Conservation (phyloP, 768 basidiomycete genomes). For the Lactarius indigo region DNA sequence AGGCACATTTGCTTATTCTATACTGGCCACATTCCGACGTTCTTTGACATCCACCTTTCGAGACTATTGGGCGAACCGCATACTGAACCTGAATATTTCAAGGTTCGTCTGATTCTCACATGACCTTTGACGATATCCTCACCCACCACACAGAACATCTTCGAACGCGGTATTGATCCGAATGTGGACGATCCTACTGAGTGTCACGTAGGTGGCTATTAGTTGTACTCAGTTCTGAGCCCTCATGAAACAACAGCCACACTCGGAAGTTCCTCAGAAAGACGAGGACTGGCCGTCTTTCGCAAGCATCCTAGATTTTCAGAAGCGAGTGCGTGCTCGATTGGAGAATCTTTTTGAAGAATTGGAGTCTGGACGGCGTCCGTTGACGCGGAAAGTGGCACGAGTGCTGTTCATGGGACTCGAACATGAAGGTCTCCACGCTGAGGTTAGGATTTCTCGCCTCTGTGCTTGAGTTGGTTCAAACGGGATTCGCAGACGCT, state of each 20-base stretch:
- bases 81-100: conserved; percentile 82
- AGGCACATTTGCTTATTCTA: conserved; percentile 98
- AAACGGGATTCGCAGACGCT: conserved; percentile 51
- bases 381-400: conserved; percentile 60
- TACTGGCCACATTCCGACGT: conserved; percentile 88
- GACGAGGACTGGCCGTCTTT: conserved; percentile 87
- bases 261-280: conserved; percentile 79
- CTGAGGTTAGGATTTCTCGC: conserved; percentile 49
- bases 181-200: conserved; percentile 85
- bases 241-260: conserved; percentile 48
- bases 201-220: conserved; percentile 62
- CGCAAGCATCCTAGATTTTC: conserved; percentile 67
- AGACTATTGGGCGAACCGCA: conserved; percentile 69
- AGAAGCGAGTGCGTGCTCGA: conserved; percentile 71
- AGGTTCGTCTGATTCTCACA: conserved; percentile 38
- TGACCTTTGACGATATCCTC: neutral
- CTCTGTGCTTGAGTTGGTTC: neutral
- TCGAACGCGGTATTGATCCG: conserved; percentile 95
- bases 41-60: conserved; percentile 88
- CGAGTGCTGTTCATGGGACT: conserved; percentile 87
- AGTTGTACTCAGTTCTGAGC: neutral
- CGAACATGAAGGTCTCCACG: conserved; percentile 88
- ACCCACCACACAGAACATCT: conserved; percentile 51
- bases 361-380: conserved; percentile 47
- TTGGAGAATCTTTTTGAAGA: conserved; percentile 70